Evolutionary conservation across 768 basidiomycete species (phyloP).

Genomic region (Mrakia gelida): DNA sequence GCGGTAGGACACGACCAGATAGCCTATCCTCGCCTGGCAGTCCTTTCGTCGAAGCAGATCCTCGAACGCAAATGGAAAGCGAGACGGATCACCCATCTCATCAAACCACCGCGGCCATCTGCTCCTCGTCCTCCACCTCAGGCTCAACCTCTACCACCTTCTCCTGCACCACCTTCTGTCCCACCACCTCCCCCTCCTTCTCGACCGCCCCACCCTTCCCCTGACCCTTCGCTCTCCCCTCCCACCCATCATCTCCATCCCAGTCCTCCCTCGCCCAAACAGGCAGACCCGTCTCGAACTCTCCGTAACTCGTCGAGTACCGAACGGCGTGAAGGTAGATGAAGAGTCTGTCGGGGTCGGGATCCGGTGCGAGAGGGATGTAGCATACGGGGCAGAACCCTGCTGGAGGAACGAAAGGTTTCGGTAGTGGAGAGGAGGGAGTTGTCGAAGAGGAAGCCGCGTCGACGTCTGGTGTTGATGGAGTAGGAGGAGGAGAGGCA

Average conservation of each 20-base stretch:
- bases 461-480: constrained; percentile 30
- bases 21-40: too few relatives aligned
- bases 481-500: not conserved
- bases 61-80: too few relatives aligned
- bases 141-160: not conserved
- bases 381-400: constrained; percentile 85
- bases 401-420: constrained; percentile 27
- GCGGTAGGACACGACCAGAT: too few relatives aligned
- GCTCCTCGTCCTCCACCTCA: too few relatives aligned
- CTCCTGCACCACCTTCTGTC: not conserved
- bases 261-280: constrained; percentile 64
- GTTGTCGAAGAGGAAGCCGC: constrained; percentile 45
- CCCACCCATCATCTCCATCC: constrained; percentile 38
- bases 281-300: constrained; percentile 80
- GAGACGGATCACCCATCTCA: too few relatives aligned
- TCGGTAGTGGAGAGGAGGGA: not conserved
- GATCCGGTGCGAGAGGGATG: constrained; percentile 87
- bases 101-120: too few relatives aligned
- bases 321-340: constrained; percentile 82
- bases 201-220: constrained; percentile 18
- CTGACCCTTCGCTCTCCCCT: constrained; percentile 25
- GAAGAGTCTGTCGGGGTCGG: constrained; percentile 82
- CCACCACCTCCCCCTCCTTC: not conserved
- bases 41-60: too few relatives aligned
- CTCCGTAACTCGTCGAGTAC: constrained; percentile 71